These are phyloP conservation scores for Torulaspora franciscae DNA, from an alignment of 805 yeast genomes.

Conservation along the genomic window DNA sequence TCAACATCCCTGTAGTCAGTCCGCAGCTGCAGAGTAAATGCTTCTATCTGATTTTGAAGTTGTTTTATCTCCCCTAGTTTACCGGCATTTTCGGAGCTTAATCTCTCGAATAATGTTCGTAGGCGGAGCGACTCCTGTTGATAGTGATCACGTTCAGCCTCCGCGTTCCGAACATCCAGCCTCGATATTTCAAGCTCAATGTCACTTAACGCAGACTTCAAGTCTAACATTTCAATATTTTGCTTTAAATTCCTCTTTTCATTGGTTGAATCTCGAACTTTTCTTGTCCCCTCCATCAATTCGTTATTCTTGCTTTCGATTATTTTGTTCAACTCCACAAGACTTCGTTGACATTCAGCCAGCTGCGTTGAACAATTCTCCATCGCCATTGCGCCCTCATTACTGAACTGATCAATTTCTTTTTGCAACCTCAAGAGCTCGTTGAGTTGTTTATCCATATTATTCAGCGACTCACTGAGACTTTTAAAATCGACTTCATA, in stretches of 20 bases:
- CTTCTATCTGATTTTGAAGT: constrained; percentile 61
- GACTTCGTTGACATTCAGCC: constrained; percentile 17
- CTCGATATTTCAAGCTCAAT: constrained; percentile 40
- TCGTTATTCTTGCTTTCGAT: constrained; percentile 19
- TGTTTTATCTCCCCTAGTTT: constrained; percentile 84
- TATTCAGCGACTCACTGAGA: constrained; percentile 18
- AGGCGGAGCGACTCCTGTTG: constrained; percentile 53
- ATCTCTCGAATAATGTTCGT: constrained; percentile 44
- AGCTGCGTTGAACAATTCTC: constrained; percentile 23
- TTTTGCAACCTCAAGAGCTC: constrained; percentile 11
- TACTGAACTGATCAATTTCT: constrained; percentile 16
- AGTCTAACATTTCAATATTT: constrained; percentile 53
- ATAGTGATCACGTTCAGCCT: constrained; percentile 53
- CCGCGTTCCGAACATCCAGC: constrained; percentile 55
- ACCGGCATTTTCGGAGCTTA: constrained; percentile 66
- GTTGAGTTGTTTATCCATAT: constrained; percentile 30
- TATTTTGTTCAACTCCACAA: constrained; percentile 17
- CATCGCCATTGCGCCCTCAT: constrained; percentile 9
- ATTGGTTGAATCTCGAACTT: constrained; percentile 51
- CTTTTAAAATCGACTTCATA: constrained; percentile 1
- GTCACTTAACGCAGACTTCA: constrained; percentile 38
- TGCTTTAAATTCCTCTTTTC: constrained; percentile 60
- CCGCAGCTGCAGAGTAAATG: constrained; percentile 52
- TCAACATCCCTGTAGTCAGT: constrained; percentile 71
- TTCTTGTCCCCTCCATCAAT: constrained; percentile 33